These are phyloP conservation scores for Stephania cephalantha DNA, from an alignment of 164 flowering plant genomes.

Conservation along the genomic window DNA sequence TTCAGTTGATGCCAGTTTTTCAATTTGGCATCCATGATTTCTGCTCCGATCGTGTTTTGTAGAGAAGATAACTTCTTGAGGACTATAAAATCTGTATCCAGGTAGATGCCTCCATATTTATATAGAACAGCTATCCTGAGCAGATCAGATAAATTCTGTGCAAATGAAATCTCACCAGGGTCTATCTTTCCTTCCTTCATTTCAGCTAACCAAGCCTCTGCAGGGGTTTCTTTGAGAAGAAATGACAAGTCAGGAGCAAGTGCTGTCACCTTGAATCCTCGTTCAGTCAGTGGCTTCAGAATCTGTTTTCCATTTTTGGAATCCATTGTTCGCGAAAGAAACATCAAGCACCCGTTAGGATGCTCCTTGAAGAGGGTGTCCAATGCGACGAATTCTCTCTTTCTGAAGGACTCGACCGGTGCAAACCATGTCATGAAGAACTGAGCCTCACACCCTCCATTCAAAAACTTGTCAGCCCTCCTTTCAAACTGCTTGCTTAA, in stretches of 20 bases:
- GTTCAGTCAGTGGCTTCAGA: constrained; percentile 40
- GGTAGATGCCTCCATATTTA: constrained; percentile 47
- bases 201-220: constrained; percentile 53
- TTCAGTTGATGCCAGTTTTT: constrained; percentile 66
- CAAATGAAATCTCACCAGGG: constrained; percentile 41
- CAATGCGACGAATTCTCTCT: constrained; percentile 46
- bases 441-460: constrained; percentile 31
- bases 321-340: constrained; percentile 59
- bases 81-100: constrained; percentile 47
- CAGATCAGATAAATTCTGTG: constrained; percentile 46
- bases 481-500: constrained; percentile 18
- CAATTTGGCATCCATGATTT: constrained; percentile 20
- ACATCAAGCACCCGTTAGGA: constrained; percentile 61
- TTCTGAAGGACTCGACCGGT: constrained; percentile 36
- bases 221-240: constrained; percentile 59
- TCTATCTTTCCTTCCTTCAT: constrained; percentile 35
- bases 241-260: constrained; percentile 49
- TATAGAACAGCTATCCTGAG: constrained; percentile 40
- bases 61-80: constrained; percentile 30
- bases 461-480: constrained; percentile 27
- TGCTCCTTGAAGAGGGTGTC: constrained; percentile 69
- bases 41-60: constrained; percentile 45
- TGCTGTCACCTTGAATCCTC: constrained; percentile 42
- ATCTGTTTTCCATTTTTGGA: constrained; percentile 35
- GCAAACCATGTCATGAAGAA: constrained; percentile 94